Evolutionary conservation across 2,329 filamentous ascomycete species (phyloP), one percentile per base, ranked within the genome.

Genomic region (Bimuria novae-zelandiae): DNA sequence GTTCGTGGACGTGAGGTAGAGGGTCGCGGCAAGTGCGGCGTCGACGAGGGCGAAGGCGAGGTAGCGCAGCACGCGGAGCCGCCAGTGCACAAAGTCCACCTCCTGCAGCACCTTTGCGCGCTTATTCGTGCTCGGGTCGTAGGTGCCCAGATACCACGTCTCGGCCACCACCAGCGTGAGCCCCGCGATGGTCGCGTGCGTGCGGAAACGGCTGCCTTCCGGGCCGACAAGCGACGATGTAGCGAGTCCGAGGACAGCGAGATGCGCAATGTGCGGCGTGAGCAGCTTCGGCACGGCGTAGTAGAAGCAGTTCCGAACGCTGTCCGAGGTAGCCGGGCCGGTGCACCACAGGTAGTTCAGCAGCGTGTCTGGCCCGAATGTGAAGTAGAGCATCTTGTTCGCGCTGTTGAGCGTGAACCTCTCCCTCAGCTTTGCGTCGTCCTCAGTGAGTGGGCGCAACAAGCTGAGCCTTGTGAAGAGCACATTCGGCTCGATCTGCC

Each of bases 401-500:
- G 90, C 86, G 49, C 87, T 76, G 55, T 70, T 65, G 21, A 44
- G 56, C 82, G 52, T 52, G 68, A 97, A 86, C 63, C 87, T 87
- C 22, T 78, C 75, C 47, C 85, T 82, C 8, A 97, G 80, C 21
- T 80, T 75, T 45, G 84, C 79, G 75, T 97, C 92, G 11, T 71
- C 54, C 0, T 75, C 57, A 0, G 84, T 87, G 2, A 90, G 79
- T 0, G 81, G 77, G 0, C 87, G 82, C 1, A 87, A 68, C 1
- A 80, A 72, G 3, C 81, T 75, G 8, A 97, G 81, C 14, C 93
- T 89, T 54, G 83, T 85, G 74, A 96, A 94, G 55, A 97, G 82
- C 29, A 95, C 87, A 68, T 93, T 89, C 36, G 84, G 87, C n/a
- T 91, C 87, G 36, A 89, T 93, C 65, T 92, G 89, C 16, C 97